phyloP scores from a whole-genome alignment of 306 rosid genomes.

The Ormosia emarginata region DNA sequence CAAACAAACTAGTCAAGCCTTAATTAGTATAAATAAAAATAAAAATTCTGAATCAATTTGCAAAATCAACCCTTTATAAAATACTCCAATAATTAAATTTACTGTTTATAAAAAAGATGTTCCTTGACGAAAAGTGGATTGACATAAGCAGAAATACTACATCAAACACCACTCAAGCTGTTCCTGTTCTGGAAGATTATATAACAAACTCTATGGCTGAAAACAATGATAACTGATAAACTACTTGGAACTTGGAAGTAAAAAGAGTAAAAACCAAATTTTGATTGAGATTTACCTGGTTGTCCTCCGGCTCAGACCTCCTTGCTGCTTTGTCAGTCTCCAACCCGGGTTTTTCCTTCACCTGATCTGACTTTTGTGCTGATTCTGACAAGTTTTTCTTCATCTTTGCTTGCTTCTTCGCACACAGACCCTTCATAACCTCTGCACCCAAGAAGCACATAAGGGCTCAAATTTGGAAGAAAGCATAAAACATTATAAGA shows the following conservation, averaged over 20 bases:
- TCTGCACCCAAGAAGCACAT: constrained; percentile 41
- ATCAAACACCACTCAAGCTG: background rate
- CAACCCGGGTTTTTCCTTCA: constrained; percentile 31
- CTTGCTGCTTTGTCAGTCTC: constrained; percentile 30
- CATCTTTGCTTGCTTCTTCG: constrained; percentile 82
- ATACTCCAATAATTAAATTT: background rate
- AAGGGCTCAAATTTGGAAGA: constrained; percentile 7
- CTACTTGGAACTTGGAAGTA: background rate
- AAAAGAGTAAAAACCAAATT: background rate
- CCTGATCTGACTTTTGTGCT: constrained; percentile 41
- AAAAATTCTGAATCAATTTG: background rate
- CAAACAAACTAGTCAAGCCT: background rate
- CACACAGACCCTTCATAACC: constrained; percentile 83
- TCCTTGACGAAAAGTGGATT: background rate
- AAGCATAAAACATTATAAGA: background rate
- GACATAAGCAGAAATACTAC: constrained; percentile 5
- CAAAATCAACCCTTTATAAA: background rate
- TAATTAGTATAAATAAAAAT: background rate
- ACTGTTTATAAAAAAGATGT: background rate
- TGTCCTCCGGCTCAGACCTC: constrained; percentile 47
- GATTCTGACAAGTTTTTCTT: constrained; percentile 57
- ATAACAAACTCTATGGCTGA: background rate
- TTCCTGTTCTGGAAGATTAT: background rate
- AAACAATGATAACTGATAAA: background rate
- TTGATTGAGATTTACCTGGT: constrained; percentile 48